phyloP scores from a whole-genome alignment of 495 filamentous ascomycete species.

The Aspergillus diversus region DNA sequence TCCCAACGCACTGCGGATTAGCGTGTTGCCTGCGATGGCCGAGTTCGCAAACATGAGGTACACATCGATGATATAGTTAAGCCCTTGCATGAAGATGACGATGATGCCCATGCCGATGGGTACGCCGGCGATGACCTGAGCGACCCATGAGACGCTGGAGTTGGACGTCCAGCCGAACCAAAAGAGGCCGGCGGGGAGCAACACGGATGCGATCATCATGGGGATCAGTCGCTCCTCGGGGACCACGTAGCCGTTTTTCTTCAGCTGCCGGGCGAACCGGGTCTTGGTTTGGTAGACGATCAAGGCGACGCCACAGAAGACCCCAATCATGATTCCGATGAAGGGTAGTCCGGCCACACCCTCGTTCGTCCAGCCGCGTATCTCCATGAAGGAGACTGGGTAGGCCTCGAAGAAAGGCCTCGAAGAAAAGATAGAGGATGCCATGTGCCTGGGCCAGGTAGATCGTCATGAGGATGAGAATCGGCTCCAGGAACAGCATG shows the following conservation, averaged over 20 bases:
- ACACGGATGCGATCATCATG: constrained; percentile 58
- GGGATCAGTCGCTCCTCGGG: constrained; percentile 63
- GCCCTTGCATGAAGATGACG: constrained; percentile 60
- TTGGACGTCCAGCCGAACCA: constrained; percentile 67
- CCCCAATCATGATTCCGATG: constrained; percentile 61
- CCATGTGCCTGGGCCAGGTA: constrained; percentile 61
- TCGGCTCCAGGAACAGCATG: constrained; percentile 64
- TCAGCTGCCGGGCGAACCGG: constrained; percentile 53
- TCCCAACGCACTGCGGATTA: constrained; percentile 63
- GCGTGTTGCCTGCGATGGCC: constrained; percentile 69
- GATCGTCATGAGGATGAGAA: constrained; percentile 57
- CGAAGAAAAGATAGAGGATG: constrained; percentile 66
- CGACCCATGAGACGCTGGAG: constrained; percentile 47
- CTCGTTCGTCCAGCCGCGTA: constrained; percentile 52
- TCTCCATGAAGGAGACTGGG: constrained; percentile 58
- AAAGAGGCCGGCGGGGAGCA: constrained; percentile 63
- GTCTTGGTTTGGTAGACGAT: constrained; percentile 56
- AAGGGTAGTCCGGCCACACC: constrained; percentile 62
- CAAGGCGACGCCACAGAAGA: constrained; percentile 49
- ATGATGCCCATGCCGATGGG: constrained; percentile 58
- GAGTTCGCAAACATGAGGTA: constrained; percentile 64
- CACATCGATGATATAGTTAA: constrained; percentile 68
- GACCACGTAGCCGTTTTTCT: constrained; percentile 50
- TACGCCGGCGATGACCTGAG: constrained; percentile 53
- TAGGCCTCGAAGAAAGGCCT: constrained; percentile 63